Percentiles rank a stretch among this genome's conserved stretches.
These are phyloP conservation scores for Botrytis hyacinthi DNA, from an alignment of 2,329 filamentous ascomycete genomes.

Conservation along the genomic window DNA sequence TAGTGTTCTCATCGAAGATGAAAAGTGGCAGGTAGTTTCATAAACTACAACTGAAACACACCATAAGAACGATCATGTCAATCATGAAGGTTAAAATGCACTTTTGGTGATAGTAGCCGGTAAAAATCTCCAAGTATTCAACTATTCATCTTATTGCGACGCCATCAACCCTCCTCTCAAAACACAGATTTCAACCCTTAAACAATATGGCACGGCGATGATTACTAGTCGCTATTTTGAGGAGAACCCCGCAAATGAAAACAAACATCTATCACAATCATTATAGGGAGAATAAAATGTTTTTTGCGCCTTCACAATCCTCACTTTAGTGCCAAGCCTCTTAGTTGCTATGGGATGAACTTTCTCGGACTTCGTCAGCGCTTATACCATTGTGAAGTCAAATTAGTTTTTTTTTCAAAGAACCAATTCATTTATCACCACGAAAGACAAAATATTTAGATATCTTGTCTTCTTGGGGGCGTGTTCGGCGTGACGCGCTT, in stretches of 20 bases:
- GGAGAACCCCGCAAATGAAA: not conserved
- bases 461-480: too few relatives aligned
- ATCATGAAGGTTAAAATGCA: not conserved
- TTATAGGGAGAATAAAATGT: too few relatives aligned
- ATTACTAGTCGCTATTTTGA: too few relatives aligned
- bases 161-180: not conserved
- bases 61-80: not conserved
- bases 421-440: too few relatives aligned
- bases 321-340: too few relatives aligned
- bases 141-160: not conserved
- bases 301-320: not conserved
- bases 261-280: not conserved
- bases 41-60: not conserved
- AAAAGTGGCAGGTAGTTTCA: rapidly evolving
- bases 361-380: too few relatives aligned
- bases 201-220: too few relatives aligned
- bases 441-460: too few relatives aligned
- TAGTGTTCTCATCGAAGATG: not conserved
- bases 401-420: too few relatives aligned
- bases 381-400: too few relatives aligned
- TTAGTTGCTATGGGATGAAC: too few relatives aligned
- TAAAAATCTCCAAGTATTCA: not conserved
- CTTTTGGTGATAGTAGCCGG: not conserved
- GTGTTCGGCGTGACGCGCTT: too few relatives aligned
- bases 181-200: not conserved